Percentiles rank a stretch among this genome's conserved stretches.
Evolutionary conservation across 192 early-diverging fungal species (phyloP).

Genomic region (Mortierella claussenii): DNA sequence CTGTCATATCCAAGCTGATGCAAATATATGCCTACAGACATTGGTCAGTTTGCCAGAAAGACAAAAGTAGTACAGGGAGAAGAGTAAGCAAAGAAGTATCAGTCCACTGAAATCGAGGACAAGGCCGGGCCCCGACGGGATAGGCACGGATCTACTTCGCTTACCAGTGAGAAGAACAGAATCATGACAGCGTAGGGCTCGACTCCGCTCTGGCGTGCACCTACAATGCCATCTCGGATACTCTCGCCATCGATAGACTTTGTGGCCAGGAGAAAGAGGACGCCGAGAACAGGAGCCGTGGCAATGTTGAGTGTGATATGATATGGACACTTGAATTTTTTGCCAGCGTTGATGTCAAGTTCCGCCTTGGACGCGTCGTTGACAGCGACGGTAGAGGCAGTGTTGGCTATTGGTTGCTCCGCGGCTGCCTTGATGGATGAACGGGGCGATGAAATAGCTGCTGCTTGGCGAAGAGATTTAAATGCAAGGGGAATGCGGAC

Average conservation of each 20-base stretch:
- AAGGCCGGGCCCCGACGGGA: too few species aligned
- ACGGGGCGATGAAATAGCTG: not conserved
- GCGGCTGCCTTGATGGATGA: not conserved
- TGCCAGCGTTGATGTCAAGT: too few species aligned
- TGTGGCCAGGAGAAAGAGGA: conserved; percentile 74
- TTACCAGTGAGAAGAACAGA: conserved; percentile 79
- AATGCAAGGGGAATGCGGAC: conserved; percentile 63
- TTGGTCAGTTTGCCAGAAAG: too few species aligned
- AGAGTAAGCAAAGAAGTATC: too few species aligned
- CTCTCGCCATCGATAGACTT: conserved; percentile 57
- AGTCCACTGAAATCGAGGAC: too few species aligned
- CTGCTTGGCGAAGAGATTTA: not conserved
- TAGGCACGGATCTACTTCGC: too few species aligned
- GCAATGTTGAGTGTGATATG: conserved; percentile 70
- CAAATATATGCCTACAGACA: conserved; percentile 78
- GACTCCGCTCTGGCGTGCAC: conserved; percentile 56
- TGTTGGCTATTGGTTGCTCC: not conserved
- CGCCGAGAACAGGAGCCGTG: conserved; percentile 75
- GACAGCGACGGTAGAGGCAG: not conserved
- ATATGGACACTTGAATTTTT: conserved; percentile 6
- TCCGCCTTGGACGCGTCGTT: too few species aligned
- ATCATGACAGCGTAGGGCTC: conserved; percentile 86
- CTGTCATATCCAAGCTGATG: conserved; percentile 85
- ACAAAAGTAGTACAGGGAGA: too few species aligned
- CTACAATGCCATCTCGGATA: conserved; percentile 48